Evolutionary conservation across 148 eudicot genomes (phyloP).

Genomic region (Limonium bicolor): DNA sequence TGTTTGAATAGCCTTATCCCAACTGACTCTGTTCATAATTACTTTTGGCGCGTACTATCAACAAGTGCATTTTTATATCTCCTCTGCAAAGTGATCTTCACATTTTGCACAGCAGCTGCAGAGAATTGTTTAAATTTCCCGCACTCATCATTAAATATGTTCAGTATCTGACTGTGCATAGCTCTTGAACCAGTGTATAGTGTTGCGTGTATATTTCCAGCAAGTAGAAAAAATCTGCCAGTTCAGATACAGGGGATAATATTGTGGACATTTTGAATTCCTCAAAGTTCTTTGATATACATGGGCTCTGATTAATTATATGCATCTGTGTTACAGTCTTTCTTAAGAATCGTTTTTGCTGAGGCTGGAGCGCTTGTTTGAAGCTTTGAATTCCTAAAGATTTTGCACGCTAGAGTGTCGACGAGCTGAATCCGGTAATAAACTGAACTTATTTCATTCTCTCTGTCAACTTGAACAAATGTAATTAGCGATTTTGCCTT

Average conservation of each 20-base stretch:
- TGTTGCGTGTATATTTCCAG: conserved; percentile 97
- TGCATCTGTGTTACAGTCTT: too few relatives aligned
- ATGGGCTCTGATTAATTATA: too few relatives aligned
- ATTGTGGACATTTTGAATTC: conserved; percentile 92
- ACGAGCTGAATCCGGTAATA: too few relatives aligned
- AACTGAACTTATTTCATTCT: too few relatives aligned
- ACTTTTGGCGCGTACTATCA: conserved; percentile 95
- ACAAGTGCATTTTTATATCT: conserved; percentile 88
- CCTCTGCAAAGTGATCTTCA: conserved; percentile 84
- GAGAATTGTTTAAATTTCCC: conserved; percentile 93
- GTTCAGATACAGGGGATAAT: conserved; percentile 64
- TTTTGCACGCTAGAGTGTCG: too few relatives aligned
- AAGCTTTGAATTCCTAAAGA: too few relatives aligned
- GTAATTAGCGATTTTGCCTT: too few relatives aligned
- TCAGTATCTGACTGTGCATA: conserved; percentile 98
- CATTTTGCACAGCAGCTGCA: conserved; percentile 92
- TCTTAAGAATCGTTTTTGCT: too few relatives aligned
- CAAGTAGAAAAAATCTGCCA: conserved; percentile 80
- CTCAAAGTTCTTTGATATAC: conserved; percentile 55
- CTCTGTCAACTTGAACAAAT: too few relatives aligned
- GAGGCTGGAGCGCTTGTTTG: too few relatives aligned
- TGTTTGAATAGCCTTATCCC: conserved; percentile 87
- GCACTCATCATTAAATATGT: conserved; percentile 79
- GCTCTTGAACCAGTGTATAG: conserved; percentile 97
- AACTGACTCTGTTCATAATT: conserved; percentile 80